Base-by-base conservation (phyloP, 2,329 filamentous ascomycete genomes). In the Dactylonectria estremocensis region DNA sequence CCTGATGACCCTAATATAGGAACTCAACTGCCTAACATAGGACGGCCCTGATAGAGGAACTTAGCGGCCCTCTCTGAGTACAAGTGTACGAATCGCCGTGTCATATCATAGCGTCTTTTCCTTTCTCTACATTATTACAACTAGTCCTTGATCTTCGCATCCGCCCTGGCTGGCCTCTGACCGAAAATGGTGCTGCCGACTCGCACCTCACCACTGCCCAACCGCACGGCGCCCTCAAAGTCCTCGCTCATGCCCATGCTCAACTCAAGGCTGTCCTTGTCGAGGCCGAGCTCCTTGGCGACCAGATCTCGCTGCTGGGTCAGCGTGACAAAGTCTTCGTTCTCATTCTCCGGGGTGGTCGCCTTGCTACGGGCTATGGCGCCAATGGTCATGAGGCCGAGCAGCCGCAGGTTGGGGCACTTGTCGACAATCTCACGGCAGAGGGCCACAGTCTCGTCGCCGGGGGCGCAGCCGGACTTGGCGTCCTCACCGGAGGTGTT, bases 181-280 rank as follows among this genome's bases (percentile, higher is more conserved):
- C 96, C 96, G 79, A 99, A 99, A 65, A 99, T 97, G 2, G 93
- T 95, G 77, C 94, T 98, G 2, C 96, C 96, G 9, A 99, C 90
- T 65, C 96, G 88, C 6, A 99, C 95, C 85, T 98, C 95, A 74
- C 90, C 87, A 82, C 95, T 98, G 0, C 96, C 96, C 84, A 94
- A 84, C 13, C 81, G 83, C 77, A 98, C 91, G 0, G 96, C 96
- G 8, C 92, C 93, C 84, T 97, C 95, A 80, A 95, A 99, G 81
- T 99, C 96, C 77, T 94, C 91, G 79, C 95, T 98, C 96, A 99
- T 99, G 7, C 95, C 95, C 95, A 99, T 99, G 81, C 95, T 98
- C 81, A 98, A 81, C 84, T 98, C 95, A 75, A 98, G 79, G n/a
- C 66, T 70, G 68, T 87, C 86, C n/a, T 84, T 82, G 16, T 85